Evolutionary conservation across 768 basidiomycete species (phyloP).

Genomic region (Filobasidium floriforme): DNA sequence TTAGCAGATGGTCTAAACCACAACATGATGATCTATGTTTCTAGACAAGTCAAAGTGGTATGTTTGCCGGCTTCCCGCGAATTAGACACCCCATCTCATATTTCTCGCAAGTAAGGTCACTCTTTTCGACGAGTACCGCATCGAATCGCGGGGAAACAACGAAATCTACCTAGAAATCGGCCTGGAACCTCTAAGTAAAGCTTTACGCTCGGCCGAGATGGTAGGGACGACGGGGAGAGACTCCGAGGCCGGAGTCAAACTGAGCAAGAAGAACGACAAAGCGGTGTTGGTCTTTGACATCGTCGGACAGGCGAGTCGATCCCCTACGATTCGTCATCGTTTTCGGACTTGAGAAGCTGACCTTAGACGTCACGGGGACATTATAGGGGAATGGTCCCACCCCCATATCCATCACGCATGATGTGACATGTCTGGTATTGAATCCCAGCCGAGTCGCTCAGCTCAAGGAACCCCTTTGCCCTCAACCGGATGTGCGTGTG

Average conservation of each 20-base stretch:
- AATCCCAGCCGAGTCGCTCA: slow-evolving; percentile 33
- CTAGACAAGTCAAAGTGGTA: slow-evolving; percentile 39
- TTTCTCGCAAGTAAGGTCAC: slow-evolving; percentile 26
- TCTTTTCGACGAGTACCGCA: slow-evolving; percentile 38
- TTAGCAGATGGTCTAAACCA: no score
- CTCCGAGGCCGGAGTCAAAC: slow-evolving; percentile 37
- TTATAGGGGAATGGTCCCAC: not conserved
- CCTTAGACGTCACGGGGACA: not conserved
- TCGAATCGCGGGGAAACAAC: slow-evolving; percentile 40
- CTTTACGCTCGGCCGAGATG: slow-evolving; percentile 38
- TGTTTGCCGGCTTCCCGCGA: slow-evolving; percentile 5
- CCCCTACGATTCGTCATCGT: no score
- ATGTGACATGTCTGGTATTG: slow-evolving; percentile 37
- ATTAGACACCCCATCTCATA: not conserved
- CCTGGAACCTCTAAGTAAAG: slow-evolving; percentile 38
- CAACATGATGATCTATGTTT: no score
- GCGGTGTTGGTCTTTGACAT: slow-evolving; percentile 43
- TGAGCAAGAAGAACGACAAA: slow-evolving; percentile 37
- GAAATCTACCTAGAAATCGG: slow-evolving; percentile 41
- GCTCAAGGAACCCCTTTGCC: slow-evolving; percentile 42
- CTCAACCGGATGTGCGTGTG: slow-evolving; percentile 41
- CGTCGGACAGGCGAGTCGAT: slow-evolving; percentile 28
- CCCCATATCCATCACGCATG: slow-evolving; percentile 30
- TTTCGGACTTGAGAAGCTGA: not conserved
- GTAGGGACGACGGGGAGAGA: not conserved